phyloP scores from a whole-genome alignment of 768 basidiomycete genomes.

The Suillus discolor region DNA sequence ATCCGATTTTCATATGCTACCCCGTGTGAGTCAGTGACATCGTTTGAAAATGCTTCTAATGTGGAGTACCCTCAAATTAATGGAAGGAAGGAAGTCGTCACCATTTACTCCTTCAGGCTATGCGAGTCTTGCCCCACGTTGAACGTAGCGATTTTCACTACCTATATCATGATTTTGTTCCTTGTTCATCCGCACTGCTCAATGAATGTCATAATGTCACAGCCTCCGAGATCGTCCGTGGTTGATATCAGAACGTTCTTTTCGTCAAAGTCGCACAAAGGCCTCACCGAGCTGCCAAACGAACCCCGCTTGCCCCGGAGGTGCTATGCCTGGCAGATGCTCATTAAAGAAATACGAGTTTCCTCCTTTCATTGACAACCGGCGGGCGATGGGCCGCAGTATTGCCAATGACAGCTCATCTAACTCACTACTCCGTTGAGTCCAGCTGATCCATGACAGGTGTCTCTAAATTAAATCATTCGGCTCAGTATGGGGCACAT shows the following conservation, averaged over 20 bases:
- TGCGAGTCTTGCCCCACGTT: slow-evolving; percentile 19
- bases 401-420: slow-evolving; percentile 22
- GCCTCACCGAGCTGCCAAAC: slow-evolving; percentile 15
- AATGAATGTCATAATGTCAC: slow-evolving; percentile 41
- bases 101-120: slow-evolving; percentile 18
- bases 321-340: slow-evolving; percentile 58
- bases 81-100: not conserved
- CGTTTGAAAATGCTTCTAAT: not conserved
- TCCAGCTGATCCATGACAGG: slow-evolving; percentile 52
- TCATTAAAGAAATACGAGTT: slow-evolving; percentile 32
- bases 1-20: not conserved
- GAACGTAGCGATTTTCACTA: slow-evolving; percentile 25
- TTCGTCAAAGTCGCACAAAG: too few species aligned
- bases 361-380: slow-evolving; percentile 27
- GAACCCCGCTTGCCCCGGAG: slow-evolving; percentile 51
- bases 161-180: not conserved
- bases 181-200: slow-evolving; percentile 27
- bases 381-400: slow-evolving; percentile 45
- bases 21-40: not conserved
- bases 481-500: slow-evolving; percentile 49
- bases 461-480: slow-evolving; percentile 34
- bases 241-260: too few species aligned
- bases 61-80: not conserved
- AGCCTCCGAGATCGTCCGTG: not conserved
- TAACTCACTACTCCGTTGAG: slow-evolving; percentile 35